A percentile compares a stretch with the other conserved stretches of the same genome.
phyloP scores from a whole-genome alignment of 169 alveolate genomes.

The Plasmodium billcollinsi region DNA sequence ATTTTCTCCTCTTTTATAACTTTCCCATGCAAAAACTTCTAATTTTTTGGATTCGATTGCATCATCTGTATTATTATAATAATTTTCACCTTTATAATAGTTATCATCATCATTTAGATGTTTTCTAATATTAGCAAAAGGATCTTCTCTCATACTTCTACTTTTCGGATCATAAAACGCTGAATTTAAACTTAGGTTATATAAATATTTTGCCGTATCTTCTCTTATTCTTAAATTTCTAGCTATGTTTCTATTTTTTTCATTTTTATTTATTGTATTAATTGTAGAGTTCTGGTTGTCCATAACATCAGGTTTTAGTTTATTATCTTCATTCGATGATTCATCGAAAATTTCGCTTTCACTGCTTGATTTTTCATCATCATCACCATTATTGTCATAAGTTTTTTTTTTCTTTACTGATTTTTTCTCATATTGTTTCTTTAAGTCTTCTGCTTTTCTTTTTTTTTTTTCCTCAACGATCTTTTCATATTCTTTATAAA shows the following conservation, averaged over 20 bases:
- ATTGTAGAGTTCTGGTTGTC: constrained; percentile 79
- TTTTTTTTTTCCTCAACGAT: constrained; percentile 91
- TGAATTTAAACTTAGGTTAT: constrained; percentile 94
- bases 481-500: constrained; percentile 91
- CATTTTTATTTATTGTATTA: constrained; percentile 84
- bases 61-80: constrained; percentile 87
- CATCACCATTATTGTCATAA: constrained; percentile 3
- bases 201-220: constrained; percentile 97
- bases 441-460: constrained; percentile 85
- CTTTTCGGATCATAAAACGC: constrained; percentile 98
- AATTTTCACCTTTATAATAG: constrained; percentile 92
- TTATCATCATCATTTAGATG: constrained; percentile 79
- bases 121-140: constrained; percentile 80
- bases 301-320: constrained; percentile 75
- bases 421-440: constrained; percentile 53
- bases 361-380: constrained; percentile 6
- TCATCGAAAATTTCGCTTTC: not conserved
- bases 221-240: constrained; percentile 96
- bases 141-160: constrained; percentile 96
- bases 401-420: constrained; percentile 25
- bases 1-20: constrained; percentile 88
- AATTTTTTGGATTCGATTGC: constrained; percentile 84
- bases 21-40: constrained; percentile 92
- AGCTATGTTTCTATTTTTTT: constrained; percentile 88
- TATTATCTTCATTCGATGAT: constrained; percentile 54